Percentiles rank a stretch among this genome's conserved stretches.
These are phyloP conservation scores for Luzula sylvatica DNA, from an alignment of 176 grass and related monocot species.

Conservation along the genomic window DNA sequence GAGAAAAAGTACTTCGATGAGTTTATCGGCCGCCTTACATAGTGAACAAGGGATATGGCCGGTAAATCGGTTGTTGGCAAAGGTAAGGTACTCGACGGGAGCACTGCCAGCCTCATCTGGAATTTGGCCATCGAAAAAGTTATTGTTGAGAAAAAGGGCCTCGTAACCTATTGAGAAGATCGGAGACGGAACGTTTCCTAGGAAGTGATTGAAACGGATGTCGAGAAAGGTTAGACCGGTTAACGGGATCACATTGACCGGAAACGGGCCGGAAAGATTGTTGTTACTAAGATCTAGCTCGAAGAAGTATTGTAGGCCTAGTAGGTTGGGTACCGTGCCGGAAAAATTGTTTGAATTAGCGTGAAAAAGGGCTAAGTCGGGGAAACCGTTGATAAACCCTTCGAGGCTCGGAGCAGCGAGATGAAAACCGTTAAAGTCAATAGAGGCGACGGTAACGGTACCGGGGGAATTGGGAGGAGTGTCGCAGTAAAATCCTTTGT, in stretches of 20 bases:
- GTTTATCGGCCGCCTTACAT: conserved; percentile 34
- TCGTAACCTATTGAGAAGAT: conserved; percentile 40
- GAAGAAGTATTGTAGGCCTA: conserved; percentile 38
- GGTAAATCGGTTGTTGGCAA: conserved; percentile 73
- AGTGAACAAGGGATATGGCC: conserved; percentile 46
- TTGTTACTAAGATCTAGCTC: conserved; percentile 88
- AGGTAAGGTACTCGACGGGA: conserved; percentile 44
- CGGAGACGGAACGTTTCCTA: conserved; percentile 23
- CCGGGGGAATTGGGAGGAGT: conserved; percentile 8
- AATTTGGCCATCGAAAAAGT: conserved; percentile 35
- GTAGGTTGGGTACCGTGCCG: conserved; percentile 36
- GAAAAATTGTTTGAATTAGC: conserved; percentile 77
- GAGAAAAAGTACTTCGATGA: conserved; percentile 71
- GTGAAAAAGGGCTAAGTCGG: conserved; percentile 73
- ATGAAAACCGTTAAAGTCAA: conserved; percentile 72
- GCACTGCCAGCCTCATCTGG: conserved; percentile 42
- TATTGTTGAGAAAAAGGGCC: conserved; percentile 85
- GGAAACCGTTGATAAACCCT: conserved; percentile 57
- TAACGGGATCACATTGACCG: conserved; percentile 31
- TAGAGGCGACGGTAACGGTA: conserved; percentile 44
- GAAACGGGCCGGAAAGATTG: conserved; percentile 40
- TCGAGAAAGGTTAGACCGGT: conserved; percentile 50
- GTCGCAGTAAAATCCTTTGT: conserved; percentile 70
- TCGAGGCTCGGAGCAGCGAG: conserved; percentile 31
- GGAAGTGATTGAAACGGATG: conserved; percentile 60